Conservation (phyloP, 2,329 filamentous ascomycete species). For the Fusarium sp. region DNA sequence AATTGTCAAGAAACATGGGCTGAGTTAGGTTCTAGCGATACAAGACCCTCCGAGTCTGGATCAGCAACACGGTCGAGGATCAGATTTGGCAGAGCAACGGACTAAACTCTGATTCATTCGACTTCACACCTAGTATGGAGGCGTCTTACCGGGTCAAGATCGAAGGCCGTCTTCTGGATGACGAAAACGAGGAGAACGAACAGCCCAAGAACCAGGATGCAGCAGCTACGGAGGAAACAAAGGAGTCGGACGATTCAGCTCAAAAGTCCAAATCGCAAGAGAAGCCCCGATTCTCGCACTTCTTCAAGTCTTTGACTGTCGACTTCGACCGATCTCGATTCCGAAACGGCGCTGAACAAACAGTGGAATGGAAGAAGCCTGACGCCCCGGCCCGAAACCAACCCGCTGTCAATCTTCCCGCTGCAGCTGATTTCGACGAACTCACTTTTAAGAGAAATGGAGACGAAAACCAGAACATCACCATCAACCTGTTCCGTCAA, state of each 20-base stretch:
- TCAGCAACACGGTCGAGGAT: conserved; percentile 94
- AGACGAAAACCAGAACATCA: conserved; percentile 93
- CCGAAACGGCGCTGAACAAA: conserved; percentile 68
- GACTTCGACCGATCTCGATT: conserved; percentile 77
- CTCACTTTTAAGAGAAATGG: conserved; percentile 92
- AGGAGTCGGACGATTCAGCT: conserved; percentile 49
- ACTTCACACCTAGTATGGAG: conserved; percentile 83
- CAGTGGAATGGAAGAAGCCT: conserved; percentile 91
- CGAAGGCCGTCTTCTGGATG: conserved; percentile 86
- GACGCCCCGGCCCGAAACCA: conserved; percentile 67
- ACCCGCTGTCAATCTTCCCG: conserved; percentile 59
- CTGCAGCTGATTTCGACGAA: conserved; percentile 87
- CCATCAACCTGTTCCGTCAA: conserved; percentile 86
- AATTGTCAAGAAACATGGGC: not conserved
- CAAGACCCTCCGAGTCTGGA: conserved; percentile 91
- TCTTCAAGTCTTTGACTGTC: conserved; percentile 85
- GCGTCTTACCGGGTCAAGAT: conserved; percentile 93
- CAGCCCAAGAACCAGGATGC: conserved; percentile 61
- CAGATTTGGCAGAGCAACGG: conserved; percentile 89
- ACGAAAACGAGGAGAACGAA: conserved; percentile 72
- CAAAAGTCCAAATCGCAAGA: conserved; percentile 58
- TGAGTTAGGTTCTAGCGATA: conserved; percentile 68
- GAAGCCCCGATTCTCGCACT: conserved; percentile 78
- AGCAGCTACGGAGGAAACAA: conserved; percentile 53
- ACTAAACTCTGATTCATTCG: conserved; percentile 81